Percentiles rank a stretch among this genome's conserved stretches.
phyloP scores from a whole-genome alignment of 805 yeast species.

The Isabelozyma gotoi region DNA sequence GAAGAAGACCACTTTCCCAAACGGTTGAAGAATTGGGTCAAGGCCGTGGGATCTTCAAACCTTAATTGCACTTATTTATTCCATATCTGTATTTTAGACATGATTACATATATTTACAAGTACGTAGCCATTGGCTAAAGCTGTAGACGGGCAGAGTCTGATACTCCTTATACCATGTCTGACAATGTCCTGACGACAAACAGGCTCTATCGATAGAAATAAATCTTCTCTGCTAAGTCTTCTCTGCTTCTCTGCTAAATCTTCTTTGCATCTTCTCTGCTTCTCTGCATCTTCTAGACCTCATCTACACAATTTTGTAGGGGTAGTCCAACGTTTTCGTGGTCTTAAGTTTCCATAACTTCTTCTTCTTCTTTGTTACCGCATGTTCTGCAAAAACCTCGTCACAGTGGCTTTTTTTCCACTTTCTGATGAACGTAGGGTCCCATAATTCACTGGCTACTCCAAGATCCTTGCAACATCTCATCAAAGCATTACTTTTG shows the following conservation, averaged over 20 bases:
- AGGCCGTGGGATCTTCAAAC: constrained; percentile 56
- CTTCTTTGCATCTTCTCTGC: too few relatives aligned
- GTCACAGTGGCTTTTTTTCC: constrained; percentile 56
- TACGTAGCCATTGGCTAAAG: too few relatives aligned
- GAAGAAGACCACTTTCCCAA: constrained; percentile 80
- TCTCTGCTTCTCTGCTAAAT: too few relatives aligned
- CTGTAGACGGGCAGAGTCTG: too few relatives aligned
- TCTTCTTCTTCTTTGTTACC: constrained; percentile 79
- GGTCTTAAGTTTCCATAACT: constrained; percentile 83
- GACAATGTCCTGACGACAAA: too few relatives aligned
- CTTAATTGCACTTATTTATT: constrained; percentile 13
- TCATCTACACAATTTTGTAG: constrained; percentile 44
- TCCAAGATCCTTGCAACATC: constrained; percentile 96
- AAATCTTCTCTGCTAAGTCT: too few relatives aligned
- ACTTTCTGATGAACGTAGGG: constrained; percentile 74
- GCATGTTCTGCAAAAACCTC: constrained; percentile 85
- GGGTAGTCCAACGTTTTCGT: constrained; percentile 86
- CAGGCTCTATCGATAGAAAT: too few relatives aligned
- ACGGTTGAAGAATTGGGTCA: constrained; percentile 75
- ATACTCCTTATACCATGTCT: too few relatives aligned
- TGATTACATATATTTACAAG: not conserved
- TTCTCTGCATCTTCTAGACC: too few relatives aligned
- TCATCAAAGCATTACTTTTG: constrained; percentile 93
- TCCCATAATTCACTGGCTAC: constrained; percentile 98
- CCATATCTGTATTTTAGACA: constrained; percentile 1